Base-by-base conservation (phyloP, 2,329 filamentous ascomycete species). In the Colletotrichum orchidophilum region DNA sequence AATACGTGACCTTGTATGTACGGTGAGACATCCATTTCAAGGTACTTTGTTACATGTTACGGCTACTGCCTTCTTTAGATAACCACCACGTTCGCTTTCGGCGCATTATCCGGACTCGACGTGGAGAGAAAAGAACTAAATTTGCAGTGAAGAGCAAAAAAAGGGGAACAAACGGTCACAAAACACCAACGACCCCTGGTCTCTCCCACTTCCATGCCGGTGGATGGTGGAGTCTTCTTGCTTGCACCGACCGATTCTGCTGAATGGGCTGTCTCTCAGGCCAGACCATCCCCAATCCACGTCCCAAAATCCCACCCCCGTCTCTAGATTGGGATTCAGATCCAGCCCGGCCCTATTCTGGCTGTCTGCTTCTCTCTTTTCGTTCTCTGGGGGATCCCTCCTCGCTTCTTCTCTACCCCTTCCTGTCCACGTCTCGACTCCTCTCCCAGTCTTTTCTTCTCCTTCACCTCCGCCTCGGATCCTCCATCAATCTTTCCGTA, bases 331-430 rank as follows among this genome's bases (percentile, higher is more conserved):
- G 21, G 55, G 33, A 68, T 59, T n/a, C 64, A 63, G 57, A 61
- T 26, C 53, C n/a, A 29, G 61, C 35, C 42, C 42, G 50, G 24
- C 33, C 67, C 27, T 58, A 55, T 62, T 67, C 60, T 29, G 26
- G 35, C 49, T 42, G 33, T 26, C 49, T 42, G 39, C 24, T 39
- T 65, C 49, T 62, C 42, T 63, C 58, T 63, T 68, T 66, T 68
- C 70, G 66, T 57, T 49, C 49, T 54, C 66, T 18, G 46, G 64
- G 64, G 60, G 66, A 61, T 65, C 66, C 66, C 70, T 64, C 61
- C 33, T 70, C 46, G 54, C 66, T 39, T 53, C 54, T 11, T 66
- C 49, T 59, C 59, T 33, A 54, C 42, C 35, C 60, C 46, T 33
- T 65, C 60, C 27, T 58, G 29, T 49, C 24, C 70, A n/a, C 50